Evolutionary conservation across 176 grass and related monocot genomes (phyloP), one percentile per base, ranked within the genome.

Genomic region (Zea luxurians): DNA sequence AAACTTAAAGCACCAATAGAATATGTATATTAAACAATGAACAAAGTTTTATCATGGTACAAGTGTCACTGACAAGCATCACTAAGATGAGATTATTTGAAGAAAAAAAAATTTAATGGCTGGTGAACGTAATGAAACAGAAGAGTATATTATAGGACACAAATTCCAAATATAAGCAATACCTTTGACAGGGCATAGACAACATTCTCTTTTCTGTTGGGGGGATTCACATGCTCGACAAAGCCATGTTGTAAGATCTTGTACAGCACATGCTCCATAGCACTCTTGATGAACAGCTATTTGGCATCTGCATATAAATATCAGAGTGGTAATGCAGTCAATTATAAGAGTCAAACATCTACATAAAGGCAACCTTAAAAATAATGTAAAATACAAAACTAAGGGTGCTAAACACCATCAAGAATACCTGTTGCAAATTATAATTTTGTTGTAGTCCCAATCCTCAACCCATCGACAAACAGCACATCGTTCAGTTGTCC

Each of bases 381-480:
- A 81, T 63, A 76, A 16, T 10, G 34, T 7, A 4, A 13, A 68
- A 41, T 20, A 48, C 53, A 61, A 40, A 67, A 78, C 43, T 73
- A 72, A 13, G 12, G 49, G 10, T 58, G 63, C 13, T 12, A 2
- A 58, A 77, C 15, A 63, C 16, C 13, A 48, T 27, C n/a, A 63
- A 57, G 65, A 89, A 52, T 86, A 91, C 96, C 96, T 92, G 81
- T 99, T 99, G 84, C 96, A 99, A 66, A 99, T 95, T 20, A 99
- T 99, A 66, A 99, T 95, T 87, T 99, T 95, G 55, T 99, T 99
- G 80, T 95, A 92, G 71, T 99, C 96, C 96, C 96, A 99, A 72
- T 99, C 96, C 76, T 95, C 91, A 87, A 99, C 86, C 96, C 96
- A 94, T 74, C 96, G 79, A 73, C 96, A 99, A 82, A 99, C 85